Evolutionary conservation across 2,329 filamentous ascomycete species (phyloP).

Genomic region (Scytalidium lignicola): DNA sequence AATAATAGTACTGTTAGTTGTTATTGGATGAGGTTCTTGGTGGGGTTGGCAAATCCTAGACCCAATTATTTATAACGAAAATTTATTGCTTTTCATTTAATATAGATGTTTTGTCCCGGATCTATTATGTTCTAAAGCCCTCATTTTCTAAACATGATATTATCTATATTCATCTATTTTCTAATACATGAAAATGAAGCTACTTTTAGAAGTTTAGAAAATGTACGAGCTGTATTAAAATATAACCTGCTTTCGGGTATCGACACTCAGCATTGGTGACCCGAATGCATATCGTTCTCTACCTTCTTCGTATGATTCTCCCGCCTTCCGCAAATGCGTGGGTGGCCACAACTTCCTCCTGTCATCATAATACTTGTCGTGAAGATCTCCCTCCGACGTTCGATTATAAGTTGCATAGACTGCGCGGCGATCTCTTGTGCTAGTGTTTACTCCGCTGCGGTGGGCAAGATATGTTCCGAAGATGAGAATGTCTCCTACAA

Average conservation of each 20-base stretch:
- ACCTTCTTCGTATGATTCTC: constrained; percentile 30
- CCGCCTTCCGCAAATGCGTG: constrained; percentile 32
- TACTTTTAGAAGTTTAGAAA: too few species aligned
- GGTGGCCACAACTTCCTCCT: constrained; percentile 34
- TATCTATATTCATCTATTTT: too few species aligned
- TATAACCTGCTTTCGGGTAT: constrained; percentile 12
- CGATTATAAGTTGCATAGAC: constrained; percentile 39
- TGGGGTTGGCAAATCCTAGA: too few species aligned
- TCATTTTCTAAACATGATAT: too few species aligned
- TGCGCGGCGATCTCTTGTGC: constrained; percentile 30
- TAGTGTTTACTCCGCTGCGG: constrained; percentile 25
- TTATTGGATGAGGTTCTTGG: too few species aligned
- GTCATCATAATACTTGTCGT: constrained; percentile 36
- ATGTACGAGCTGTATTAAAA: background rate
- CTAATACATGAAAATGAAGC: too few species aligned
- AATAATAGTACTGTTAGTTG: too few species aligned
- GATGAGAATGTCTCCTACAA: constrained; percentile 27
- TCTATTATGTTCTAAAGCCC: too few species aligned
- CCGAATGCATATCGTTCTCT: constrained; percentile 31
- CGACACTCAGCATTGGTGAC: constrained; percentile 33
- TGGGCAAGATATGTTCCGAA: constrained; percentile 31
- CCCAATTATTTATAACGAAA: too few species aligned
- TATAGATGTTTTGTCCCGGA: too few species aligned
- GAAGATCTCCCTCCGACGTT: constrained; percentile 34
- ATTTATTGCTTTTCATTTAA: too few species aligned